These are phyloP conservation scores for Endoconidiophora polonica DNA, from an alignment of 2,329 filamentous ascomycete genomes.

Conservation along the genomic window DNA sequence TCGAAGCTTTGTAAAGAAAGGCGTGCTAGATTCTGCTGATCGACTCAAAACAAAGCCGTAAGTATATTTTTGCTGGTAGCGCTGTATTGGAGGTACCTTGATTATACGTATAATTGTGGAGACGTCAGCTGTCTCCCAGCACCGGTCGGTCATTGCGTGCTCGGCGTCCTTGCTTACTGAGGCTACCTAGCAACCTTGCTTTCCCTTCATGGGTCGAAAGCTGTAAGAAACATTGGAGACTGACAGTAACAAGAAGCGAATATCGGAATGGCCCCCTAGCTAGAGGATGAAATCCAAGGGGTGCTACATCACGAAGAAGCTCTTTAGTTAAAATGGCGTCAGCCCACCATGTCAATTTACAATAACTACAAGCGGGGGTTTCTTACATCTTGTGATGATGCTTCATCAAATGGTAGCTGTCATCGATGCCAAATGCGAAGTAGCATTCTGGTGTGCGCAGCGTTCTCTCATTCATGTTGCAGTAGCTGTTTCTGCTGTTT, in stretches of 20 bases:
- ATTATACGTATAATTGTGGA: neutral
- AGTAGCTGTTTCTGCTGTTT: too few species aligned
- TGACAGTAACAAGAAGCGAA: too few species aligned
- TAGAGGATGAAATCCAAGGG: neutral
- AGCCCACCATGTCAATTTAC: slow-evolving; percentile 7
- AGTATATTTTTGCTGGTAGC: neutral
- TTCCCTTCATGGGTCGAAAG: too few species aligned
- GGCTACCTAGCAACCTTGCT: neutral
- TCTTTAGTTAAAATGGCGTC: slow-evolving; percentile 5
- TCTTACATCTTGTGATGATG: too few species aligned
- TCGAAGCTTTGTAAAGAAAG: neutral
- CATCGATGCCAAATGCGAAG: too few species aligned
- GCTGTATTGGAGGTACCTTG: slow-evolving; percentile 4
- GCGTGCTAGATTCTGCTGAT: neutral
- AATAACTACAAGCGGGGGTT: too few species aligned
- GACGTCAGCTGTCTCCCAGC: neutral
- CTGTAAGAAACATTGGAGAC: neutral
- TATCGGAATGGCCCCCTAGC: too few species aligned
- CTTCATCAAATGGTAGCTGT: too few species aligned
- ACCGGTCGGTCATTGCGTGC: slow-evolving; percentile 9
- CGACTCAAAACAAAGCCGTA: neutral
- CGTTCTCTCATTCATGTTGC: too few species aligned
- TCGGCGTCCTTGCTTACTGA: neutral
- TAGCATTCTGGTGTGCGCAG: too few species aligned
- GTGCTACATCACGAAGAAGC: neutral